Evolutionary conservation across 805 yeast genomes (phyloP).

Genomic region (Pichia membranifaciens): DNA sequence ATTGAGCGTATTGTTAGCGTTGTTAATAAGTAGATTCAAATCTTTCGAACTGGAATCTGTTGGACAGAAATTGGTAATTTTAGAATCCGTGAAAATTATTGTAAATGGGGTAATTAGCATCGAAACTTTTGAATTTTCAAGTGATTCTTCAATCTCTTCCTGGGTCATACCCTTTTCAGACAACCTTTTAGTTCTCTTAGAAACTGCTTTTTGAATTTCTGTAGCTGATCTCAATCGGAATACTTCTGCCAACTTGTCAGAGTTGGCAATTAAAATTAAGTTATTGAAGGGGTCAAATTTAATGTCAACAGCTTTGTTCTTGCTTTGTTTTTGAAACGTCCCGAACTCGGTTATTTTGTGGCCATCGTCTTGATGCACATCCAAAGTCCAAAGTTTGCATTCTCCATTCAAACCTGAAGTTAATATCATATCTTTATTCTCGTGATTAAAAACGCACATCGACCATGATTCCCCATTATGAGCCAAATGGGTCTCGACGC

Average conservation of each 20-base stretch:
- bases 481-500: conserved; percentile 91
- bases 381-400: conserved; percentile 76
- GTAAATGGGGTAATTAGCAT: conserved; percentile 66
- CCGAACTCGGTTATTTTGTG: conserved; percentile 48
- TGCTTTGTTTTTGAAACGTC: conserved; percentile 65
- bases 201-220: conserved; percentile 72
- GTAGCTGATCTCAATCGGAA: conserved; percentile 70
- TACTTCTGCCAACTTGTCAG: conserved; percentile 74
- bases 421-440: conserved; percentile 37
- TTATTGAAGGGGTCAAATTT: conserved; percentile 43
- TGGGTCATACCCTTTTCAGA: conserved; percentile 60
- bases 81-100: conserved; percentile 56
- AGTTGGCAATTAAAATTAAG: conserved; percentile 66
- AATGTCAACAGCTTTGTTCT: conserved; percentile 59
- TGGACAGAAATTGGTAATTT: conserved; percentile 67
- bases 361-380: conserved; percentile 44
- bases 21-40: conserved; percentile 57
- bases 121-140: conserved; percentile 42
- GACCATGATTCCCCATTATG: conserved; percentile 94
- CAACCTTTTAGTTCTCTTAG: conserved; percentile 72
- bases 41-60: conserved; percentile 40
- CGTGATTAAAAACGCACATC: conserved; percentile 40
- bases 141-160: conserved; percentile 51
- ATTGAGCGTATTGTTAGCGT: conserved; percentile 72
- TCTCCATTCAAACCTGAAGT: conserved; percentile 81